Base-by-base conservation (phyloP, 768 basidiomycete species). In the Imleria badia region DNA sequence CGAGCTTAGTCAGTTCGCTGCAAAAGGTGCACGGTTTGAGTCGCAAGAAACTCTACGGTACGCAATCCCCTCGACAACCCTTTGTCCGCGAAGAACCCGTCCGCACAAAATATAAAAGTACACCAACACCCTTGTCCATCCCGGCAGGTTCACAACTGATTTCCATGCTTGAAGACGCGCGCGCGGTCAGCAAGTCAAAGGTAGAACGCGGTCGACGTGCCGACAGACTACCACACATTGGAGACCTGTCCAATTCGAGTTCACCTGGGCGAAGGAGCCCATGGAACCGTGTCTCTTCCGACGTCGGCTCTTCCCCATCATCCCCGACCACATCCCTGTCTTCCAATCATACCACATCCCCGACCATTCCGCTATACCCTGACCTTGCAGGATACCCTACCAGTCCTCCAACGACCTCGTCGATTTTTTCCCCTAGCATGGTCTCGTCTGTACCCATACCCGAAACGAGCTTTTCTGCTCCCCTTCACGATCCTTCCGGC, bases 21-120 rank as follows among this genome's bases (percentile, higher is more conserved):
- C 83, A 87, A 66, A 82, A 84, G 61, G 77, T 82, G 34, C 86
- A 88, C 52, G 86, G 86, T 3, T 62, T 89, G 44, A 85, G 83
- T 9, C 86, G 86, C 72, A 87, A 87, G 71, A 85, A 85, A 59
- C 75, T 83, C 9, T 84, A 86, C 53, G 79, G 81, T 12, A 51
- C 77, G 11, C 81, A 82, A 60, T 76, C 81, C 17, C 58, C 71
- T 17, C 74, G 78, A 26, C 66, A 72, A 36, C 82, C 84, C 0
- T 85, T 85, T 62, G 74, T 84, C 61, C 73, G 76, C 39, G 81
- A 83, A 35, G 82, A 80, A 44, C 74, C 76, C 11, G 72, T 77
- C 39, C 72, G 71, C 42, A 57, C 67, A 10, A 68, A 68, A 48
- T 69, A 72, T 48, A 67, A 69, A 51, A 70, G 62, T 29, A 56